Conservation (phyloP, 2,329 filamentous ascomycete species). For the Stagonosporopsis chrysanthemi region DNA sequence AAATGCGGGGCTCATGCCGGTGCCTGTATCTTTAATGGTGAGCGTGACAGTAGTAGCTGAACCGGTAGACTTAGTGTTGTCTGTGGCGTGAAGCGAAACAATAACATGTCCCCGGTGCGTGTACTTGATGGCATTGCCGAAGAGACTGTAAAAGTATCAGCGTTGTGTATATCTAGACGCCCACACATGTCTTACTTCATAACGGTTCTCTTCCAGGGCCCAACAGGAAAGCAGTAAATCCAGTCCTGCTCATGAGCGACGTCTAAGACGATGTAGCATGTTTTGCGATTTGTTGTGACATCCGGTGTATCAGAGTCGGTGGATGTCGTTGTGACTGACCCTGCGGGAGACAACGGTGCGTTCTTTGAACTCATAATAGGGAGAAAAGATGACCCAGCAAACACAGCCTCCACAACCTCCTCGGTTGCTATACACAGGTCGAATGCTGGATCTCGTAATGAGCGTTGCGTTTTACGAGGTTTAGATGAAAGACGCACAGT, state of each 20-base stretch:
- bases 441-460: constrained; percentile 26
- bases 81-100: constrained; percentile 33
- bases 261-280: constrained; percentile 39
- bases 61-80: constrained; percentile 2
- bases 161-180: neutral
- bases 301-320: neutral
- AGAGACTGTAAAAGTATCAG: constrained; percentile 22
- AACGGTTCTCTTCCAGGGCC: constrained; percentile 46
- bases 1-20: constrained; percentile 45
- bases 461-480: constrained; percentile 35
- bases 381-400: constrained; percentile 45
- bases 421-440: constrained; percentile 30
- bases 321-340: constrained; percentile 9
- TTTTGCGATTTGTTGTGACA: constrained; percentile 21
- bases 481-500: constrained; percentile 41
- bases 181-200: constrained; percentile 34
- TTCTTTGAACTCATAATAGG: constrained; percentile 24
- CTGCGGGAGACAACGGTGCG: constrained; percentile 10
- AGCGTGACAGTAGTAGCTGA: constrained; percentile 41
- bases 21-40: constrained; percentile 44
- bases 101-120: constrained; percentile 41
- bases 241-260: constrained; percentile 45
- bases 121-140: constrained; percentile 50
- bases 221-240: constrained; percentile 52
- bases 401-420: constrained; percentile 37